These are phyloP conservation scores for Rhynchospora pubera DNA, from an alignment of 176 grass and related monocot genomes.

Conservation along the genomic window DNA sequence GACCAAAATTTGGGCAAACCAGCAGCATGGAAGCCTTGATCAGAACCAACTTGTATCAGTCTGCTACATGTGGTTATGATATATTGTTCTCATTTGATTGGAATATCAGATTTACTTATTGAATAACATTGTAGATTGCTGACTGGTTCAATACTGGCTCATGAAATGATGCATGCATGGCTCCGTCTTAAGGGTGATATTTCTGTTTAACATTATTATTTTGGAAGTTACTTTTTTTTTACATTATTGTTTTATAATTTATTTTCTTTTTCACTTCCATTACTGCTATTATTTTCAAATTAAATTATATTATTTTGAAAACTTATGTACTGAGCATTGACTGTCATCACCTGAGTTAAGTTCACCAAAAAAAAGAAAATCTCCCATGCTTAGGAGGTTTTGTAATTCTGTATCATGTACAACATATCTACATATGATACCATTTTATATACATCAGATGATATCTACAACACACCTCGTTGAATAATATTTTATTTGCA, in stretches of 20 bases:
- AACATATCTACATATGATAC: background rate
- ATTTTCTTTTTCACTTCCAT: background rate
- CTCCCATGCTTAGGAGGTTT: too few species aligned
- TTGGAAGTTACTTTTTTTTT: background rate
- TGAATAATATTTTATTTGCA: background rate
- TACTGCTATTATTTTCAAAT: background rate
- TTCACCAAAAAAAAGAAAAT: background rate
- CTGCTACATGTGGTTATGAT: background rate
- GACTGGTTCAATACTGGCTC: slow-evolving; percentile 82
- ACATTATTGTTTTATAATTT: background rate
- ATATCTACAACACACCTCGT: background rate
- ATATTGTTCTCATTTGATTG: slow-evolving; percentile 3
- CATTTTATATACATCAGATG: background rate
- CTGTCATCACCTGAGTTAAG: too few species aligned
- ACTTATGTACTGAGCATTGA: background rate
- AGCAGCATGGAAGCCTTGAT: background rate
- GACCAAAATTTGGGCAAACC: background rate
- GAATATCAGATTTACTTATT: slow-evolving; percentile 3
- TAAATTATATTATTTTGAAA: background rate
- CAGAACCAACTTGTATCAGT: background rate
- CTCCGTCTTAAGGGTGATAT: slow-evolving; percentile 75
- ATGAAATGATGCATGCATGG: slow-evolving; percentile 98
- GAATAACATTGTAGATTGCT: slow-evolving; percentile 39
- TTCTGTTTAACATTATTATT: background rate
- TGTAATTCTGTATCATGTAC: background rate